phyloP scores from a whole-genome alignment of 2,329 filamentous ascomycete species.

The Beauveria scarabaeidicola region DNA sequence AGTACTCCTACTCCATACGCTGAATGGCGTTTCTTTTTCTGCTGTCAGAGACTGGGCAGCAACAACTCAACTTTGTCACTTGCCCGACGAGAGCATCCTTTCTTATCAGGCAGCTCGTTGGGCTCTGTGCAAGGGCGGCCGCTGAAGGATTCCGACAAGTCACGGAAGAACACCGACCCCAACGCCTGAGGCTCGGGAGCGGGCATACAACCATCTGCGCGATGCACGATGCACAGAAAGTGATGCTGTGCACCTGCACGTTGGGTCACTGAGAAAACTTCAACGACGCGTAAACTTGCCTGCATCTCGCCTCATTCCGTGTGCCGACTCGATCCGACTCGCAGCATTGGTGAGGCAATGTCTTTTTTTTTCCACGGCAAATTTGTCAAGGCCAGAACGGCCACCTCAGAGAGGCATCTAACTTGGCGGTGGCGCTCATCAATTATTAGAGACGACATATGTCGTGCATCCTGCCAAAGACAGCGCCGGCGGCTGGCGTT shows the following conservation, averaged over 20 bases:
- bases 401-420: not conserved
- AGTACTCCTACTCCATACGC: too few relatives aligned
- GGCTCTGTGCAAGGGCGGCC: not conserved
- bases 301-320: not conserved
- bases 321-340: not conserved
- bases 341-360: not conserved
- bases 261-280: not conserved
- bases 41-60: not conserved
- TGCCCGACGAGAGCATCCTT: not conserved
- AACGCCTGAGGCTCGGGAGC: not conserved
- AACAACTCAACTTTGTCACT: not conserved
- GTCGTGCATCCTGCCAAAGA: constrained; percentile 7
- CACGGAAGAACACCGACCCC: not conserved
- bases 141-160: not conserved
- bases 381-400: not conserved
- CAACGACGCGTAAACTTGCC: not conserved
- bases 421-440: not conserved
- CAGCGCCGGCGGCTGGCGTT: not conserved
- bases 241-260: not conserved
- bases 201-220: not conserved
- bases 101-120: not conserved
- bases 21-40: not conserved
- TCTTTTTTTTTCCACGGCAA: not conserved
- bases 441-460: not conserved
- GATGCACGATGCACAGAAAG: not conserved